These are phyloP conservation scores for Wickerhamomyces queroliae DNA, from an alignment of 805 yeast species.

Conservation along the genomic window DNA sequence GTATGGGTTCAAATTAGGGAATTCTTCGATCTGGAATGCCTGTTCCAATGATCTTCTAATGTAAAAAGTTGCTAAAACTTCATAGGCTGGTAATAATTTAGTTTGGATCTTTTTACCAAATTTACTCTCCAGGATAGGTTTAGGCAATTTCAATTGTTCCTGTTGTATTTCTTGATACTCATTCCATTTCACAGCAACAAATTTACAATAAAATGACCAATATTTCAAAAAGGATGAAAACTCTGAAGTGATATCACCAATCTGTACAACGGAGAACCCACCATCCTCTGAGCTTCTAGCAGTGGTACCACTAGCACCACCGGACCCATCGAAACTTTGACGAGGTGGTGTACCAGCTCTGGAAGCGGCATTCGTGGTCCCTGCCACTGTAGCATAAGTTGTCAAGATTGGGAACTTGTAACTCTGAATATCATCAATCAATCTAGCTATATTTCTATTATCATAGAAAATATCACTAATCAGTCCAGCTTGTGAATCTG, in stretches of 20 bases:
- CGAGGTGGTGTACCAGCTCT: conserved; percentile 17
- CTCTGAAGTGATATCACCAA: conserved; percentile 66
- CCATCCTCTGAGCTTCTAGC: conserved; percentile 29
- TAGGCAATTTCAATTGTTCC: conserved; percentile 36
- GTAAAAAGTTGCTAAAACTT: conserved; percentile 56
- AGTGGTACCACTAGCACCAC: too few relatives aligned
- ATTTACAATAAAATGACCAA: conserved; percentile 78
- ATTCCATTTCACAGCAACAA: conserved; percentile 64
- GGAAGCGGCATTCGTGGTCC: conserved; percentile 4
- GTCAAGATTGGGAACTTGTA: conserved; percentile 44
- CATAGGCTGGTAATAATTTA: conserved; percentile 57
- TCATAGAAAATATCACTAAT: conserved; percentile 85
- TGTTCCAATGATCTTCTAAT: conserved; percentile 75
- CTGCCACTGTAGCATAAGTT: conserved; percentile 3
- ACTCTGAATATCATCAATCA: conserved; percentile 46
- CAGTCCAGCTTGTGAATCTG: conserved; percentile 89
- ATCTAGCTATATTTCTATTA: conserved; percentile 50
- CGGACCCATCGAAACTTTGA: conserved; percentile 22
- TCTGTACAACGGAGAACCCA: conserved; percentile 48
- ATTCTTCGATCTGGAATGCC: conserved; percentile 72
- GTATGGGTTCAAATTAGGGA: conserved; percentile 49
- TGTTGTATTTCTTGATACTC: conserved; percentile 28
- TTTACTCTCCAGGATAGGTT: conserved; percentile 45
- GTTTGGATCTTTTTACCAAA: conserved; percentile 50
- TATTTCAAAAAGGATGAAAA: conserved; percentile 72